Evolutionary conservation across 2,329 filamentous ascomycete species (phyloP).

Genomic region (Fusarium armeniacum): DNA sequence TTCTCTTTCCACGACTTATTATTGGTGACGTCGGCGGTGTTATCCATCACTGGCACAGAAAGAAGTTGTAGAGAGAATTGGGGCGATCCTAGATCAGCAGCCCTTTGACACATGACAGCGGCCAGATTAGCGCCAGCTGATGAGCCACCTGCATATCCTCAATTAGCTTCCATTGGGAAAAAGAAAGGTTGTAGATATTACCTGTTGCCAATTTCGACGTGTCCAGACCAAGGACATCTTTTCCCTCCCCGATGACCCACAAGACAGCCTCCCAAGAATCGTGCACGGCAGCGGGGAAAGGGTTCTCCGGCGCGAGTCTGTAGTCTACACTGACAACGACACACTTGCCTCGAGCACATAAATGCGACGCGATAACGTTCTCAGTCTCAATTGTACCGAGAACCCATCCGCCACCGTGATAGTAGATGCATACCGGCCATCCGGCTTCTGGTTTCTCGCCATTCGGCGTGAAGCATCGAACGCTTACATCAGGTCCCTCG

Average conservation of each 20-base stretch:
- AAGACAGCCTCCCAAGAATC: slow-evolving; percentile 28
- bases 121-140: slow-evolving; percentile 25
- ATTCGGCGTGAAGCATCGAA: slow-evolving; percentile 13
- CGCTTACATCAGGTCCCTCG: slow-evolving; percentile 1
- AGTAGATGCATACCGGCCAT: slow-evolving; percentile 29
- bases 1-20: slow-evolving; percentile 23
- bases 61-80: slow-evolving; percentile 23
- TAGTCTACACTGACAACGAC: slow-evolving; percentile 27
- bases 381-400: slow-evolving; percentile 23
- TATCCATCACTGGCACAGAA: slow-evolving; percentile 23
- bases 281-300: slow-evolving; percentile 18
- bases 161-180: not conserved
- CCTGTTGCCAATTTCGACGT: not conserved
- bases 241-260: not conserved
- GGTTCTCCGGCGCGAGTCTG: slow-evolving; percentile 5
- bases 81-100: not conserved
- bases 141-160: not conserved
- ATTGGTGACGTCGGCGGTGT: slow-evolving; percentile 5
- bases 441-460: slow-evolving; percentile 3
- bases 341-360: not conserved
- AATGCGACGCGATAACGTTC: slow-evolving; percentile 24
- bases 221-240: not conserved
- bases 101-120: slow-evolving; percentile 27
- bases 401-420: slow-evolving; percentile 28
- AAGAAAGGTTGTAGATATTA: not conserved